A percentile compares a stretch with the other conserved stretches of the same genome.
phyloP scores from a whole-genome alignment of 2,329 filamentous ascomycete genomes.

The Fusarium sp. region DNA sequence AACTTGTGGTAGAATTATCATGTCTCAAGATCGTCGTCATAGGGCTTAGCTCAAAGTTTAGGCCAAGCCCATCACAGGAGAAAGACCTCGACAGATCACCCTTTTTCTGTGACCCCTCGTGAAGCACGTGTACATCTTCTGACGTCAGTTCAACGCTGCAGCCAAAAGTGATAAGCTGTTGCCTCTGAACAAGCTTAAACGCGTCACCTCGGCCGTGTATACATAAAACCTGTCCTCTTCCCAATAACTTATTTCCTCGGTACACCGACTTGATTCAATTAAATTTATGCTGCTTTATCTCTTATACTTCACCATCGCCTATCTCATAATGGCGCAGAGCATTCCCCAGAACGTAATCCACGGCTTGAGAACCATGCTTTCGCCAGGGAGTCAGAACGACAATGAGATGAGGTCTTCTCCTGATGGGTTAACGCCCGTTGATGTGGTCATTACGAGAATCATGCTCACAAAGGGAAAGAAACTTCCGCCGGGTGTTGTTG shows the following conservation, averaged over 20 bases:
- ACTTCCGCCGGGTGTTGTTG: slow-evolving; percentile 67
- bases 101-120: not conserved
- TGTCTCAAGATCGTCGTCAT: not conserved
- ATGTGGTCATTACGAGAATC: slow-evolving; percentile 63
- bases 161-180: slow-evolving; percentile 26
- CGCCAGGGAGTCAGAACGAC: not conserved
- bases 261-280: no score
- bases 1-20: not conserved
- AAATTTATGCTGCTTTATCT: slow-evolving; percentile 34
- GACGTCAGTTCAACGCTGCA: slow-evolving; percentile 30
- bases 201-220: slow-evolving; percentile 31
- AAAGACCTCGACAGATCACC: not conserved
- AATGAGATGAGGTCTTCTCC: not conserved
- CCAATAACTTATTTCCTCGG: no score
- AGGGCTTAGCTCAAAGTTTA: not conserved
- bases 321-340: slow-evolving; percentile 47
- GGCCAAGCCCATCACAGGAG: not conserved
- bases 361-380: slow-evolving; percentile 30
- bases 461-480: slow-evolving; percentile 59
- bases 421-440: slow-evolving; percentile 57
- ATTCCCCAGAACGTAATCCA: slow-evolving; percentile 41
- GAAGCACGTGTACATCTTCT: slow-evolving; percentile 15
- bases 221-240: not conserved
- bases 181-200: slow-evolving; percentile 34
- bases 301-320: slow-evolving; percentile 24